Percentiles rank a stretch among this genome's conserved stretches.
These are phyloP conservation scores for Alternaria brassicae DNA, from an alignment of 2,329 filamentous ascomycete genomes.

Conservation along the genomic window DNA sequence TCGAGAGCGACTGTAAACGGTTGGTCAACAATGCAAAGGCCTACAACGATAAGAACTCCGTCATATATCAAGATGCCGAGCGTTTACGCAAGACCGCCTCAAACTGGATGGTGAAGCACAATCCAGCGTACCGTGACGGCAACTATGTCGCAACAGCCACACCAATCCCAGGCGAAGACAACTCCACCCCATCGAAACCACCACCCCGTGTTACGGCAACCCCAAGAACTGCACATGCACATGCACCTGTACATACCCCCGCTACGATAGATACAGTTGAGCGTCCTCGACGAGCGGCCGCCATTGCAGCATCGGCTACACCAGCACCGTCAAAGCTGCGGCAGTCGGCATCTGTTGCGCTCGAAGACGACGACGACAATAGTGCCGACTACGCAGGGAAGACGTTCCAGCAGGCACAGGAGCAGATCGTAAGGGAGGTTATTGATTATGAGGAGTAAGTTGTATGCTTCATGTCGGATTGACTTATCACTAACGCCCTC, in stretches of 20 bases:
- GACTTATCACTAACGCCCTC: slow-evolving; percentile 14
- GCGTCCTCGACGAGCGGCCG: slow-evolving; percentile 45
- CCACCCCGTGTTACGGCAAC: slow-evolving; percentile 38
- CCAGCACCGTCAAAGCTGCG: slow-evolving; percentile 45
- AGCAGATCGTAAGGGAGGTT: slow-evolving; percentile 80
- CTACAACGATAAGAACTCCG: slow-evolving; percentile 75
- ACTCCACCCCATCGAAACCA: slow-evolving; percentile 41
- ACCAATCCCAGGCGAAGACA: slow-evolving; percentile 68
- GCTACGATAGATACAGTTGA: slow-evolving; percentile 38
- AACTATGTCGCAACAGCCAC: slow-evolving; percentile 75
- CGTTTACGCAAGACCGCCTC: slow-evolving; percentile 84
- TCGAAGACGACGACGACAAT: slow-evolving; percentile 28
- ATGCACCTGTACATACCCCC: slow-evolving; percentile 21
- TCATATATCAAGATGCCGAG: slow-evolving; percentile 83
- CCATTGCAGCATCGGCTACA: slow-evolving; percentile 33
- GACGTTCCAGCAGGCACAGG: slow-evolving; percentile 83
- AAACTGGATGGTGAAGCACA: slow-evolving; percentile 86
- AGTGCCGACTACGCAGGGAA: slow-evolving; percentile 59
- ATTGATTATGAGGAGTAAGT: slow-evolving; percentile 64
- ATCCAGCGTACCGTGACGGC: slow-evolving; percentile 77
- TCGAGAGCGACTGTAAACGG: slow-evolving; percentile 87
- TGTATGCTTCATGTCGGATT: neutral
- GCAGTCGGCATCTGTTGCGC: slow-evolving; percentile 36
- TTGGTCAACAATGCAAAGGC: slow-evolving; percentile 89
- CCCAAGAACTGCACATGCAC: slow-evolving; percentile 24